A percentile compares a stretch with the other conserved stretches of the same genome.
Conservation (phyloP, 2,329 filamentous ascomycete genomes). For the Didymella pomorum region DNA sequence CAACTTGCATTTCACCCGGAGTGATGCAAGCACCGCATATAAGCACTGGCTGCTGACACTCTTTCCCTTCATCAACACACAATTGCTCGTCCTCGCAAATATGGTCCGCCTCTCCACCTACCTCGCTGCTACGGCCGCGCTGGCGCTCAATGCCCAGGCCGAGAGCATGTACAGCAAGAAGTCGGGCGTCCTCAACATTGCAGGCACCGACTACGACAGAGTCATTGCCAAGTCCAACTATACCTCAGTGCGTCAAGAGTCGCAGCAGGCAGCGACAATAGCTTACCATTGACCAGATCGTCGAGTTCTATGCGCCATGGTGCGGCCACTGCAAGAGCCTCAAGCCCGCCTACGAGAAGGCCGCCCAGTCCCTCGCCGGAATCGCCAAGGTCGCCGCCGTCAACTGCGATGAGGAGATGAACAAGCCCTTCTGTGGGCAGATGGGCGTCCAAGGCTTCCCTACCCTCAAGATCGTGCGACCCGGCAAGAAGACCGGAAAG, state of each 20-base stretch:
- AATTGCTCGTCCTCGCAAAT: constrained; percentile 14
- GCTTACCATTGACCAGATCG: constrained; percentile 39
- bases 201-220: constrained; percentile 78
- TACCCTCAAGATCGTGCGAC: constrained; percentile 90
- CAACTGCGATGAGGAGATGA: constrained; percentile 91
- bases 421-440: constrained; percentile 84
- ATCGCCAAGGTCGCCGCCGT: constrained; percentile 93
- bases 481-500: constrained; percentile 79
- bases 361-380: constrained; percentile 85
- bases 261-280: constrained; percentile 4
- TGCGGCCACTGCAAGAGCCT: constrained; percentile 97
- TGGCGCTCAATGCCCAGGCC: constrained; percentile 71
- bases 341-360: constrained; percentile 95
- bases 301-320: constrained; percentile 91
- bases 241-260: constrained; percentile 73
- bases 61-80: constrained; percentile 11
- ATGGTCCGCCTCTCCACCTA: constrained; percentile 51
- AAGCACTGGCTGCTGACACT: constrained; percentile 27
- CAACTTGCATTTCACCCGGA: constrained; percentile 28
- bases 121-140: constrained; percentile 64
- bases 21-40: constrained; percentile 29
- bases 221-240: constrained; percentile 89
- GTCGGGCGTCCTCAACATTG: constrained; percentile 85
- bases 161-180: constrained; percentile 84
- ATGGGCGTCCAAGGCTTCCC: constrained; percentile 95